Percentiles rank a stretch among this genome's conserved stretches.
Conservation (phyloP, 1,284 basidiomycete genomes). For the Polyporus tsugae region DNA sequence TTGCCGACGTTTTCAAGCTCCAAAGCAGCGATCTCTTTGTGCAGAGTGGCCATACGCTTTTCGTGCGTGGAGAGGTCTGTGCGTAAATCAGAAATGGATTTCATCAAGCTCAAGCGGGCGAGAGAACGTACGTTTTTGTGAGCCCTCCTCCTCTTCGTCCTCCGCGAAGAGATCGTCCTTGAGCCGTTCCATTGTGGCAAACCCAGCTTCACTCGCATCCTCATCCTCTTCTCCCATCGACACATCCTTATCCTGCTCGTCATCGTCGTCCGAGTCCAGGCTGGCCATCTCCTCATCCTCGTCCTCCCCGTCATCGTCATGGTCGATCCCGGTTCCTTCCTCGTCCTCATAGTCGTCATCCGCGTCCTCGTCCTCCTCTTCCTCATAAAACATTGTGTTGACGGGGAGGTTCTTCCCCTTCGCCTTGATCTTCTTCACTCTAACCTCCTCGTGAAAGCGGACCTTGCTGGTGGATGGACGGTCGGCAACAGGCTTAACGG, state of each 20-base stretch:
- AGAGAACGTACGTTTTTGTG: conserved; percentile 19
- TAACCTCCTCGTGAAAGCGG: conserved; percentile 83
- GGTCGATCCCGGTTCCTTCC: conserved; percentile 39
- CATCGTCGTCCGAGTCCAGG: conserved; percentile 37
- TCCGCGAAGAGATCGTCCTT: conserved; percentile 75
- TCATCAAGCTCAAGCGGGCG: not conserved
- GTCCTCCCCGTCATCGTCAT: conserved; percentile 42
- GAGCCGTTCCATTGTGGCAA: conserved; percentile 59
- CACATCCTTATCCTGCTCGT: conserved; percentile 35
- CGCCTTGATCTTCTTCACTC: conserved; percentile 79
- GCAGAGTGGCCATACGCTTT: conserved; percentile 65
- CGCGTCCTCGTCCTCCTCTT: conserved; percentile 46
- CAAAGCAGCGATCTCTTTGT: conserved; percentile 72
- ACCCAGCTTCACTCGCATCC: conserved; percentile 31
- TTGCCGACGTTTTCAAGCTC: conserved; percentile 77
- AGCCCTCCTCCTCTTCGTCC: conserved; percentile 53
- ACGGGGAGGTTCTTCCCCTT: conserved; percentile 68
- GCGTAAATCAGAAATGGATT: not conserved
- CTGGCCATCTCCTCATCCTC: conserved; percentile 40
- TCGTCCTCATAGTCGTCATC: conserved; percentile 40
- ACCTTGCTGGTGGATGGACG: conserved; percentile 53
- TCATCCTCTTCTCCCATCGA: conserved; percentile 40
- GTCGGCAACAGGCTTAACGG: conserved; percentile 22
- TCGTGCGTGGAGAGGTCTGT: conserved; percentile 66
- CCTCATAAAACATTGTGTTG: conserved; percentile 45